Percentiles rank a stretch among this genome's conserved stretches.
These are phyloP conservation scores for Striga hermonthica DNA, from an alignment of 305 asterid genomes.

Conservation along the genomic window DNA sequence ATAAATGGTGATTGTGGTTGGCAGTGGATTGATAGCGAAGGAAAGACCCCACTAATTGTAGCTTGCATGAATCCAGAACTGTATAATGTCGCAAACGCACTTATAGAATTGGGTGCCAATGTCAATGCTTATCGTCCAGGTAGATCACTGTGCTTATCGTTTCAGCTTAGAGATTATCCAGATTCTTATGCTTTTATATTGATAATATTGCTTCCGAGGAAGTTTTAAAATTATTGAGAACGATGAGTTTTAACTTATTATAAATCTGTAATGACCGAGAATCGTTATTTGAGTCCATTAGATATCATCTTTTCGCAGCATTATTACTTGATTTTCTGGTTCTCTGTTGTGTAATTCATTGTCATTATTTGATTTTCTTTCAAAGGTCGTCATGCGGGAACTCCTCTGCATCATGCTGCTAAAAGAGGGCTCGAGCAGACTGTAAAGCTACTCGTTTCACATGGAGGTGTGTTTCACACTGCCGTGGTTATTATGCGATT, in stretches of 20 bases:
- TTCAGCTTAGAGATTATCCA: slow-evolving; percentile 4
- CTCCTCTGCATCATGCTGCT: slow-evolving; percentile 97
- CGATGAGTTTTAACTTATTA: too few relatives aligned
- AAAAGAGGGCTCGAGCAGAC: slow-evolving; percentile 91
- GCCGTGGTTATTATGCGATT: slow-evolving; percentile 21
- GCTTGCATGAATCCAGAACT: slow-evolving; percentile 81
- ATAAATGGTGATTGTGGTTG: slow-evolving; percentile 36
- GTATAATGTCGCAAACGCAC: slow-evolving; percentile 66
- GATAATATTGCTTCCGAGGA: too few relatives aligned
- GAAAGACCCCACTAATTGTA: slow-evolving; percentile 76
- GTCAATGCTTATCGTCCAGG: slow-evolving; percentile 85
- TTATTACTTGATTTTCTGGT: slow-evolving; percentile 2
- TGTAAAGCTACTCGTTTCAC: slow-evolving; percentile 78
- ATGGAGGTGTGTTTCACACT: slow-evolving; percentile 60
- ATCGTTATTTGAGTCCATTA: background rate
- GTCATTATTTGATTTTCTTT: slow-evolving; percentile 9
- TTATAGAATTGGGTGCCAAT: slow-evolving; percentile 90
- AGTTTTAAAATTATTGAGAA: too few relatives aligned
- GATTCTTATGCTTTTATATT: slow-evolving; percentile 2
- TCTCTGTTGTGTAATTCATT: background rate
- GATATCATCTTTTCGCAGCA: slow-evolving; percentile 13
- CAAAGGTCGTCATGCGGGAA: slow-evolving; percentile 85
- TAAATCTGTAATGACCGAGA: background rate
- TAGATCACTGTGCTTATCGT: slow-evolving; percentile 27
- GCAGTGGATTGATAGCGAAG: slow-evolving; percentile 87